These are phyloP conservation scores for Komagataella pseudopastoris DNA, from an alignment of 805 yeast genomes.

Conservation along the genomic window DNA sequence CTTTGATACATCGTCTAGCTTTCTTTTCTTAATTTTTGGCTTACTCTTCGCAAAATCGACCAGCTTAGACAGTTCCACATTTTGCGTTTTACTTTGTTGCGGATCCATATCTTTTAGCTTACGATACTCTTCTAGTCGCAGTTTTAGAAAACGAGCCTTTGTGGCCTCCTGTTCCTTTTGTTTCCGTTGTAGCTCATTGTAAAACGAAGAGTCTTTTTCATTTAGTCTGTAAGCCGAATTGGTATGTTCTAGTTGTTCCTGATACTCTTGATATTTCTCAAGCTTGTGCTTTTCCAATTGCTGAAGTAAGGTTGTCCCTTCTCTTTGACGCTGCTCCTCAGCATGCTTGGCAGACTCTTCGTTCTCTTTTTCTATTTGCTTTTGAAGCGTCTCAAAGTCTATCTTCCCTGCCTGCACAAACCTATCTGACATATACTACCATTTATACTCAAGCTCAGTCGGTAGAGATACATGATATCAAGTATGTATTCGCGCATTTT, in stretches of 20 bases:
- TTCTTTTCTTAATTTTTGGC: background rate
- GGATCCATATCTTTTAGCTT: background rate
- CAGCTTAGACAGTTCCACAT: background rate
- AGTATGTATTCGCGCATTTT: background rate
- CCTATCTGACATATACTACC: conserved; percentile 1
- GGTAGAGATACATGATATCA: background rate
- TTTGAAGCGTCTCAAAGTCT: conserved; percentile 1
- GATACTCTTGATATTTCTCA: conserved; percentile 2
- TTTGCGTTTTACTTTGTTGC: background rate
- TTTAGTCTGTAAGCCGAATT: conserved; percentile 4
- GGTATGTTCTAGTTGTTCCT: conserved; percentile 2
- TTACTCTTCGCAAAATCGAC: background rate
- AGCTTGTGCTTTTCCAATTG: conserved; percentile 4
- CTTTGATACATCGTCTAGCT: background rate
- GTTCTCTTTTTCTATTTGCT: conserved; percentile 2
- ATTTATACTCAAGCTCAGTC: too few relatives aligned
- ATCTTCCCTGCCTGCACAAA: conserved; percentile 5
- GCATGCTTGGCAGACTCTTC: conserved; percentile 1
- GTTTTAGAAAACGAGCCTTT: background rate
- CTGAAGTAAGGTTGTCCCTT: conserved; percentile 2
- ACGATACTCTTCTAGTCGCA: background rate
- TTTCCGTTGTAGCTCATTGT: background rate
- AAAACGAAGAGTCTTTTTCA: conserved; percentile 2
- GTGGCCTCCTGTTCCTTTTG: background rate
- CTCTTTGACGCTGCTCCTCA: conserved; percentile 1